Evolutionary conservation across 2,329 filamentous ascomycete genomes (phyloP), one percentile per base, ranked within the genome.

Genomic region (Exophiala oligosperma): DNA sequence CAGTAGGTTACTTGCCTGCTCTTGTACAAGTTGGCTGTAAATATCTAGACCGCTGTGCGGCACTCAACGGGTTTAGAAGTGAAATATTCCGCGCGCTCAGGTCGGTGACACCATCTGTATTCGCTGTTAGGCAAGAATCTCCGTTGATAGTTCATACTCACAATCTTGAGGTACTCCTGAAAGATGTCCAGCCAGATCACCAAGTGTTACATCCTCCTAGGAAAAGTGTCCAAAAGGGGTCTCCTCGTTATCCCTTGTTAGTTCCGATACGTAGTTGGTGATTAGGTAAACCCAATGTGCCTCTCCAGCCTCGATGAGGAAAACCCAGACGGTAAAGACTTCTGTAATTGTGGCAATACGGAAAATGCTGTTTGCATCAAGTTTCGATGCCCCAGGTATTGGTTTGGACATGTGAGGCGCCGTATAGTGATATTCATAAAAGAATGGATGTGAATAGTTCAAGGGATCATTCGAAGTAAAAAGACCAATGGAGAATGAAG

Each of bases 181-280:
- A 24, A 81, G 69, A 41, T 82, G 79, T 1, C 71, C 74, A 1
- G 77, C 76, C 4, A 82, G 66, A 17, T 76, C 72, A 4, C 72
- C 73, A 5, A 81, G 67, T 0, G 79, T 81, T 23, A 83, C 69
- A 7, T 77, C 74, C 32, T 79, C 73, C 79, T 79, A 83, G 32
- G 73, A 65, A 1, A 78, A 37, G 35, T 37, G 67, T 23, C 44
- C 26, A 35, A 54, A 28, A 8, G 41, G 9, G 32, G 55, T n/a
- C 17, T 40, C 44, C 9, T 50, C 5, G 43, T 73, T 68, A 5
- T 65, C 66, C 4, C 54, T 64, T 11, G 64, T 65, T n/a, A 77
- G 63, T 52, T 77, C 74, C 1, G 75, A 73, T 1, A 77, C 62
- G 50, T 73, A 73, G 17, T 74, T 73, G 0, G 71, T 71, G 14